A percentile compares a stretch with the other conserved stretches of the same genome.
Evolutionary conservation across 2,329 filamentous ascomycete genomes (phyloP).

Genomic region (Diaporthe ilicicola): DNA sequence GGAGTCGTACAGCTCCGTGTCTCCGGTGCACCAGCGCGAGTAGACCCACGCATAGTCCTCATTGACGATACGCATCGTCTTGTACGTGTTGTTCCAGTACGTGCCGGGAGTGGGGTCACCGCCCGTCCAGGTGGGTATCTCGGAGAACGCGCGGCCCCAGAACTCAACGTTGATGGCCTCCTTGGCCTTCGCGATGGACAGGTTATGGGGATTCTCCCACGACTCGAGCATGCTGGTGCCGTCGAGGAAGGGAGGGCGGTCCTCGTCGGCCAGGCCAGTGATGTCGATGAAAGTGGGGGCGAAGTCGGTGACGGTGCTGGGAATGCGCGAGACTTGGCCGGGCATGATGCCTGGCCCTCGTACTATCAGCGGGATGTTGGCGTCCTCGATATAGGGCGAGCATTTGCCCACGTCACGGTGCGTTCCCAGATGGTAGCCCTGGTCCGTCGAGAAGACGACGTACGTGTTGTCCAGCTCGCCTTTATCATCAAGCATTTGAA

Average conservation of each 20-base stretch:
- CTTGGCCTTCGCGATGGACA: slow-evolving; percentile 39
- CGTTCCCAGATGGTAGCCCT: slow-evolving; percentile 23
- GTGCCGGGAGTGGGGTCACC: slow-evolving; percentile 31
- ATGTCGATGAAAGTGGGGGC: slow-evolving; percentile 53
- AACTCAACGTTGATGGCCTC: slow-evolving; percentile 69
- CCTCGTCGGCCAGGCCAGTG: slow-evolving; percentile 33
- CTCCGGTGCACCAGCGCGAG: slow-evolving; percentile 73
- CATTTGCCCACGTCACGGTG: slow-evolving; percentile 44
- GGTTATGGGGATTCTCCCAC: slow-evolving; percentile 33
- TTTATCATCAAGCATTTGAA: slow-evolving; percentile 37
- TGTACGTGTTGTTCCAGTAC: slow-evolving; percentile 64
- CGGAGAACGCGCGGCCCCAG: slow-evolving; percentile 55
- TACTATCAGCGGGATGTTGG: slow-evolving; percentile 53
- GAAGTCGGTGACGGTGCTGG: slow-evolving; percentile 57
- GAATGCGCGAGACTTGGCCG: slow-evolving; percentile 43
- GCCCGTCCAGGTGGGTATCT: slow-evolving; percentile 40
- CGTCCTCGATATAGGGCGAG: slow-evolving; percentile 57
- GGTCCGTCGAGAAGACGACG: slow-evolving; percentile 22
- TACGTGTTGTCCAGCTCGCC: slow-evolving; percentile 24
- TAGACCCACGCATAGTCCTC: slow-evolving; percentile 68
- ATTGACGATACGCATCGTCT: slow-evolving; percentile 62
- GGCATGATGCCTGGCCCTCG: slow-evolving; percentile 52
- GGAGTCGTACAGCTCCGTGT: slow-evolving; percentile 70
- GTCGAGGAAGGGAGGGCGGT: slow-evolving; percentile 63
- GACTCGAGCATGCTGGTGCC: slow-evolving; percentile 53